Conservation (phyloP, 768 basidiomycete species). For the Tephrocybe sp. region DNA sequence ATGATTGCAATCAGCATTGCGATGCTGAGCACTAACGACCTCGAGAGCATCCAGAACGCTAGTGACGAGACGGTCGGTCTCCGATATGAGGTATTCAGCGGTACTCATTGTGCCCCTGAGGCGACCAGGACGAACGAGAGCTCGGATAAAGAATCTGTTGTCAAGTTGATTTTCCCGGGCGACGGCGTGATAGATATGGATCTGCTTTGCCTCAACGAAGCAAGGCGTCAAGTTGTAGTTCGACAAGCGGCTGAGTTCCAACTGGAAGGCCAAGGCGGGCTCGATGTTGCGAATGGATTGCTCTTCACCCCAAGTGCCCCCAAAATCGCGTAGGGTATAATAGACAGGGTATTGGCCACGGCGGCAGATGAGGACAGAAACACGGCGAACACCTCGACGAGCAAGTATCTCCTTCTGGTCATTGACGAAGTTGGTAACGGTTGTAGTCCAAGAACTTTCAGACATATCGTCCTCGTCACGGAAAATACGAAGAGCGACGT, state of each 20-base stretch:
- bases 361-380: conserved; percentile 91
- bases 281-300: conserved; percentile 97
- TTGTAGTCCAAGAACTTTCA: conserved; percentile 76
- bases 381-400: conserved; percentile 84
- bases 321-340: conserved; percentile 81
- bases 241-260: conserved; percentile 94
- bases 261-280: conserved; percentile 95
- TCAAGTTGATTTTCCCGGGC: conserved; percentile 98
- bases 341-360: conserved; percentile 91
- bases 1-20: conserved; percentile 96
- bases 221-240: conserved; percentile 97
- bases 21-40: conserved; percentile 85
- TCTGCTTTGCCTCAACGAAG: conserved; percentile 95
- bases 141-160: conserved; percentile 96
- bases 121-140: conserved; percentile 93
- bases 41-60: conserved; percentile 93
- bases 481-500: conserved; percentile 90
- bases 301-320: conserved; percentile 86
- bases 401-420: conserved; percentile 58
- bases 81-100: conserved; percentile 97
- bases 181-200: conserved; percentile 96
- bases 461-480: conserved; percentile 74
- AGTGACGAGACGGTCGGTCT: conserved; percentile 95
- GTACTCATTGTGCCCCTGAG: conserved; percentile 90
- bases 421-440: conserved; percentile 72